A percentile compares a stretch with the other conserved stretches of the same genome.
phyloP scores from a whole-genome alignment of 2,329 filamentous ascomycete species.

The Aspergillus pseudoviridinutans region DNA sequence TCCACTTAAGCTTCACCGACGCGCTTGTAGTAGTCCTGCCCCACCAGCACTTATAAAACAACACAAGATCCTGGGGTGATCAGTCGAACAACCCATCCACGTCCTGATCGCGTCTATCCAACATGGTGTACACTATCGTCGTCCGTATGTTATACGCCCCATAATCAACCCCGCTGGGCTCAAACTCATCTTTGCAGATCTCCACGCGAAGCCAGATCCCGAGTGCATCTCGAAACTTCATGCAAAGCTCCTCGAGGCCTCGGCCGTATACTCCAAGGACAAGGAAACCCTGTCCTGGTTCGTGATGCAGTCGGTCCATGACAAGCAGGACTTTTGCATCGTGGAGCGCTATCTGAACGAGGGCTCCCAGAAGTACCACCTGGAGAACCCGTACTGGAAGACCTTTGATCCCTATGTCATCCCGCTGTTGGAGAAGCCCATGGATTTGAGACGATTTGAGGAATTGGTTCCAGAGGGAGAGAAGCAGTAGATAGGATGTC shows the following conservation, averaged over 20 bases:
- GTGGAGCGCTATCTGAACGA: conserved; percentile 70
- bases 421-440: conserved; percentile 62
- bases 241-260: conserved; percentile 71
- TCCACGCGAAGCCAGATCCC: conserved; percentile 64
- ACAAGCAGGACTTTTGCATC: conserved; percentile 68
- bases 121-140: conserved; percentile 30
- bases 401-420: conserved; percentile 72
- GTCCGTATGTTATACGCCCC: conserved; percentile 19
- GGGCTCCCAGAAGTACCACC: conserved; percentile 56
- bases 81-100: not conserved
- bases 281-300: conserved; percentile 69
- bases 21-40: too few species aligned
- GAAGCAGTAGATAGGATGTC: not conserved
- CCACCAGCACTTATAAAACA: not conserved
- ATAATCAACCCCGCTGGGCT: not conserved
- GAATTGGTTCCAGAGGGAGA: conserved; percentile 47
- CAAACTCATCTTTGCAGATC: conserved; percentile 24
- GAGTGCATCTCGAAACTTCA: conserved; percentile 63
- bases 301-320: conserved; percentile 70
- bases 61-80: not conserved
- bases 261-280: conserved; percentile 67
- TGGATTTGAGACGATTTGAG: conserved; percentile 66
- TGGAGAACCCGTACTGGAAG: conserved; percentile 70
- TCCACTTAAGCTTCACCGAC: too few species aligned
- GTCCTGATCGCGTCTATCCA: not conserved